Evolutionary conservation across 2,329 filamentous ascomycete species (phyloP).

Genomic region (Cladosporium sp.): DNA sequence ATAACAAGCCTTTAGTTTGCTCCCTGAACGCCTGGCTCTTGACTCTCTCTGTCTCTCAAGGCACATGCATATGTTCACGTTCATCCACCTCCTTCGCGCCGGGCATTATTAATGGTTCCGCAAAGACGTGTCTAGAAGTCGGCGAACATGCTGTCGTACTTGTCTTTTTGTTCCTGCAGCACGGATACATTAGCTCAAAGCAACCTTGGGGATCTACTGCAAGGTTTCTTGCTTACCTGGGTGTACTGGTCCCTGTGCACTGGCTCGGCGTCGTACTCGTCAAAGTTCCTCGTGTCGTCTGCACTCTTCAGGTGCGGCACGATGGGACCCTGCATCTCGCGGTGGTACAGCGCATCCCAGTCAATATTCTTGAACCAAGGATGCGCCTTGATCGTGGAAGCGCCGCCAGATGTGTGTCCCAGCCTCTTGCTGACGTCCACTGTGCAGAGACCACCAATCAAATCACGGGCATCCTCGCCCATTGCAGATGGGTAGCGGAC

Average conservation of each 20-base stretch:
- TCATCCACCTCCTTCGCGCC: background rate
- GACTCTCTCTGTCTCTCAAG: conserved; percentile 5
- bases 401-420: conserved; percentile 76
- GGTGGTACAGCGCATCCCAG: conserved; percentile 71
- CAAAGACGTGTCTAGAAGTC: conserved; percentile 60
- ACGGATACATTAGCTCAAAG: conserved; percentile 1
- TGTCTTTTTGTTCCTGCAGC: conserved; percentile 59
- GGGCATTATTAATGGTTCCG: background rate
- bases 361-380: conserved; percentile 73
- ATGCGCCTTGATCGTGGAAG: conserved; percentile 70
- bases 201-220: background rate
- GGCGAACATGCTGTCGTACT: conserved; percentile 71
- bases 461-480: conserved; percentile 69
- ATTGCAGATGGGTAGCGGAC: conserved; percentile 72
- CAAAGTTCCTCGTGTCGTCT: conserved; percentile 79
- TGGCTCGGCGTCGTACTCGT: conserved; percentile 78
- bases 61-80: conserved; percentile 12
- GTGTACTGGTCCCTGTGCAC: conserved; percentile 67
- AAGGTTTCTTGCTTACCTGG: conserved; percentile 40
- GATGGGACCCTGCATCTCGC: conserved; percentile 69
- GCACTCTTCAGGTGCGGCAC: conserved; percentile 72
- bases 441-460: conserved; percentile 75
- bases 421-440: conserved; percentile 76
- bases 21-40: conserved; percentile 20
- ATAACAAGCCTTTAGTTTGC: background rate